Base-by-base conservation (phyloP, 2,329 filamentous ascomycete genomes). In the Amauroascus niger region DNA sequence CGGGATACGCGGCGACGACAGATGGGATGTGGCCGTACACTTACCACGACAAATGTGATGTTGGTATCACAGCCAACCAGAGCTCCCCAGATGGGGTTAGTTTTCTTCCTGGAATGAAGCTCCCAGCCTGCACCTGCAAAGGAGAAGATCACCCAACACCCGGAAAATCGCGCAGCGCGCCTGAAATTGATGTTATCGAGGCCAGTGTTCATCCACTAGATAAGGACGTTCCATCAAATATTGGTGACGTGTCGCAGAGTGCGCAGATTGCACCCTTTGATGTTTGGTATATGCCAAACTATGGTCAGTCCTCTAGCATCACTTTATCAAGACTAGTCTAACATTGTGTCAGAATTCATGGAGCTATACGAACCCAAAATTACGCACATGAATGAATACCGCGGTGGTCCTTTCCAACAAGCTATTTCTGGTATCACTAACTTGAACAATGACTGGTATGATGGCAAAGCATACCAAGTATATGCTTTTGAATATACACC, bases 21-120 rank as follows among this genome's bases (percentile, higher is more conserved):
- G 83, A 87, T 57, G 84, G 84, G 3, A 74, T 86, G 66, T 87
- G 84, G 84, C 84, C 84, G 0, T 87, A 87, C 70, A 85, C 80
- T 60, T 87, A 87, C 63, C 75, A 81, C 59, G 77, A 86, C 60
- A 68, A 76, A 41, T 87, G 84, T 62, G 84, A 87, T 65, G 75
- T 76, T 22, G 84, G 84, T 24, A 87, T 87, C 58, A 87, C 84
- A 1, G 75, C 81, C 6, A 87, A 87, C 61, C 84, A 87, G 64
- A 86, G 83, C 61, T 78, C 81, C 14, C 69, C 77, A 0, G 82
- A 85, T 63, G 84, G 84, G 33, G 69, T 86, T 48, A 86, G 75
- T 64, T 82, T 69, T 59, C 73, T 87, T 1, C 84, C 84, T 9
- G 84, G 84, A 22, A 86, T 87, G 82, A 76, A 79, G 59, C 68